Evolutionary conservation across 345 rosid species (phyloP), one percentile per base, ranked within the genome.

Genomic region (Pugionium dolabratum): DNA sequence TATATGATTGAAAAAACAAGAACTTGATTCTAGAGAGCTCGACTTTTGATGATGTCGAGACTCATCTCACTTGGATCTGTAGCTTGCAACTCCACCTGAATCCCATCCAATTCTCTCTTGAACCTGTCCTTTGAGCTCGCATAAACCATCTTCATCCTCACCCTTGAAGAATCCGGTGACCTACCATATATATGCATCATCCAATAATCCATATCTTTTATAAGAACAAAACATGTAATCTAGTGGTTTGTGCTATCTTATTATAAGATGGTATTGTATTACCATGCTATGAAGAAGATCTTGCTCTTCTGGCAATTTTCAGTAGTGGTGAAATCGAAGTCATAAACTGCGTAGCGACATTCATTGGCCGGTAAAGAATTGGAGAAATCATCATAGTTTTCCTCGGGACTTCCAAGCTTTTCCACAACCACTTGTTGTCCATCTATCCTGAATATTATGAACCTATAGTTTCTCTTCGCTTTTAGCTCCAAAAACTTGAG

Each of bases 51-150:
- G 71, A 89, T 89, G 78, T 93, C 97, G 1, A 89, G 51, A 80
- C 97, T 93, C 94, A 93, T 93, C 78, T 93, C 98, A 52, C 98
- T 93, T n/a, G 98, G 97, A 69, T 93, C 98, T 0, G 98, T 93
- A 25, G 97, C 98, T 72, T 93, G 98, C 69, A 92, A 81, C 44
- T 40, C 44, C 10, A 40, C n/a, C 5, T 40, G 44, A 40, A 40
- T 40, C 2, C 44, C 44, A 40, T 40, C 44, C n/a, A 40, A 9
- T 40, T 40, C 44, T 40, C 44, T 40, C 44, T 40, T 40, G 44
- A 40, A 92, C 82, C 95, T 81, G 75, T 92, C 98, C 71, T 87
- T 92, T 58, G 96, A 86, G 79, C 98, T 93, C 0, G 98, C 98
- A 44, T 87, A 93, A 47, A 93, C 86, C 98, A 93, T 93, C 85